phyloP scores from a whole-genome alignment of 1,139 yeast species.

The Suzukiozyma palmioleophila region DNA sequence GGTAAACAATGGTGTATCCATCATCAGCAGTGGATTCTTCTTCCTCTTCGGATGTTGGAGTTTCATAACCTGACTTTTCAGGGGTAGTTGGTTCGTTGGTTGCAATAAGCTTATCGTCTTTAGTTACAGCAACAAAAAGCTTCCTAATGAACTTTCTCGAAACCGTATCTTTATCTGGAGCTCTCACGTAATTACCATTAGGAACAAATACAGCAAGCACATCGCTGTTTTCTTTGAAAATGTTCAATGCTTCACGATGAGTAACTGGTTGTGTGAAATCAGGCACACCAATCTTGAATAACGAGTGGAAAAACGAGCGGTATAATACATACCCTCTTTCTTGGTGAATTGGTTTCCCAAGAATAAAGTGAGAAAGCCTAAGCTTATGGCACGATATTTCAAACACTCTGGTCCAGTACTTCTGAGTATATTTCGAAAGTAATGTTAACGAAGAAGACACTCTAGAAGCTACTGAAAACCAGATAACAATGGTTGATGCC shows the following conservation, averaged over 20 bases:
- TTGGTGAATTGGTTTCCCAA: slow-evolving; percentile 61
- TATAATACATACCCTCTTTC: slow-evolving; percentile 74
- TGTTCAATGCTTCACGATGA: slow-evolving; percentile 37
- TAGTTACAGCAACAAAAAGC: slow-evolving; percentile 78
- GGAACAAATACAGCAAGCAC: slow-evolving; percentile 58
- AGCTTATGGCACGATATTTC: slow-evolving; percentile 51
- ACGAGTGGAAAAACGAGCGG: slow-evolving; percentile 42
- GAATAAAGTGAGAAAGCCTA: slow-evolving; percentile 74
- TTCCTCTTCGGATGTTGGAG: slow-evolving; percentile 19
- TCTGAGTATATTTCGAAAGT: slow-evolving; percentile 34
- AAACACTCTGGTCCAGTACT: slow-evolving; percentile 64
- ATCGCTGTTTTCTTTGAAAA: slow-evolving; percentile 38
- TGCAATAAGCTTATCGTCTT: slow-evolving; percentile 63
- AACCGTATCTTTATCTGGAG: slow-evolving; percentile 77
- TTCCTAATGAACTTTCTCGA: slow-evolving; percentile 59
- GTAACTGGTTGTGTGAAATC: slow-evolving; percentile 60
- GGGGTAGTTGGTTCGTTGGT: slow-evolving; percentile 19
- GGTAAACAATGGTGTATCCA: slow-evolving; percentile 71
- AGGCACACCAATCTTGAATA: slow-evolving; percentile 41
- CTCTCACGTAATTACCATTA: slow-evolving; percentile 79
- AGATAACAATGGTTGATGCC: slow-evolving; percentile 7
- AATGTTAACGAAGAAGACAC: slow-evolving; percentile 12
- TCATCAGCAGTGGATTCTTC: slow-evolving; percentile 40
- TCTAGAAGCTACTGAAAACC: slow-evolving; percentile 7
- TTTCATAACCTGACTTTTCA: slow-evolving; percentile 12